Conservation (phyloP, 2,329 filamentous ascomycete genomes). For the Verticillium isaacii region DNA sequence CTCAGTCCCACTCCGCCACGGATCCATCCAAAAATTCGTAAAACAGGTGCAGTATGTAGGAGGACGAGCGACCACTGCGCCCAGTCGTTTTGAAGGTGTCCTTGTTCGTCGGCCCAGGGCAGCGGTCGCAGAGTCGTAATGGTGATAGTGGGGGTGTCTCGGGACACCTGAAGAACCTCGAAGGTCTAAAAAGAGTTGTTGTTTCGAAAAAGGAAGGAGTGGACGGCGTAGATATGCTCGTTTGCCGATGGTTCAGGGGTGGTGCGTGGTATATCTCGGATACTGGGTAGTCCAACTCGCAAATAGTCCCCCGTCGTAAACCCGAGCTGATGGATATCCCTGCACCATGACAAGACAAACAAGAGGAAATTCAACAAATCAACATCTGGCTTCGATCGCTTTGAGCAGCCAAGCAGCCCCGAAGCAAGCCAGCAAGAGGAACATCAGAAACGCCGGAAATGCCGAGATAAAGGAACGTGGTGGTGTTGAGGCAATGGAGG, state of each 20-base stretch:
- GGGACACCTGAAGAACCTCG: not conserved
- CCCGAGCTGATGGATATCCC: slow-evolving; percentile 23
- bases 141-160: not conserved
- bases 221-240: slow-evolving; percentile 30
- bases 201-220: slow-evolving; percentile 24
- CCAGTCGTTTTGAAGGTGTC: not conserved
- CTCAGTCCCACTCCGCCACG: not conserved
- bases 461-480: slow-evolving; percentile 31
- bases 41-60: not conserved
- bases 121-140: not conserved
- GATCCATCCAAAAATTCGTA: not conserved
- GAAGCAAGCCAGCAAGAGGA: slow-evolving; percentile 8
- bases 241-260: slow-evolving; percentile 13
- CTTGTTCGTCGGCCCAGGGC: not conserved
- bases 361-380: slow-evolving; percentile 9
- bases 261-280: slow-evolving; percentile 13
- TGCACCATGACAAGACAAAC: slow-evolving; percentile 24
- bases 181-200: not conserved
- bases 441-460: slow-evolving; percentile 33
- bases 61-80: not conserved
- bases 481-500: slow-evolving; percentile 19
- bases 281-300: slow-evolving; percentile 20
- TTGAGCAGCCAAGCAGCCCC: not conserved
- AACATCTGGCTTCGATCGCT: not conserved
- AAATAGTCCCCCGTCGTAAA: slow-evolving; percentile 10